Evolutionary conservation across 148 eudicot genomes (phyloP).

Genomic region (Vaccinium corymbosum): DNA sequence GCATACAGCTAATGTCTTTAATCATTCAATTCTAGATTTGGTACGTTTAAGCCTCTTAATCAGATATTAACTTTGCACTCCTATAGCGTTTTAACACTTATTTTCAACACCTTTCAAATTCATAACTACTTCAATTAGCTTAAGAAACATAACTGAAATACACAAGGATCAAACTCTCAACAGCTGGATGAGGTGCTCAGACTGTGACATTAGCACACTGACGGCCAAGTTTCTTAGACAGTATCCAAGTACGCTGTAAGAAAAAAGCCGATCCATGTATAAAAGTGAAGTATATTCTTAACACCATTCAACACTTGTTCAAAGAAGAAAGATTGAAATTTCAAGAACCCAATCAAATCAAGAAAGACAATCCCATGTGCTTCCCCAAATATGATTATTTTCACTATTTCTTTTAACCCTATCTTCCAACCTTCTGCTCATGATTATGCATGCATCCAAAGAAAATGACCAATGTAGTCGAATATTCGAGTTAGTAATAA

Average conservation of each 20-base stretch:
- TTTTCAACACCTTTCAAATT: not conserved
- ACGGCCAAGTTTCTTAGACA: not conserved
- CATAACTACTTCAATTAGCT: not conserved
- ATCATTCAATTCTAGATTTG: no score
- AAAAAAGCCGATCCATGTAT: not conserved
- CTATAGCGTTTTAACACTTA: not conserved
- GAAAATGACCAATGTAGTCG: not conserved
- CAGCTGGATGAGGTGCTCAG: not conserved
- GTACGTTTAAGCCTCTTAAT: no score
- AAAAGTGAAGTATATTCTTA: not conserved
- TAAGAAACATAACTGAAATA: not conserved
- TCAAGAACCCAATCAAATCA: no score
- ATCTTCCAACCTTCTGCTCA: not conserved
- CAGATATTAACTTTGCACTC: no score
- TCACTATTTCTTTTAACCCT: not conserved
- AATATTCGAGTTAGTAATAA: not conserved
- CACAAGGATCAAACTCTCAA: not conserved
- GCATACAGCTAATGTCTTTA: no score
- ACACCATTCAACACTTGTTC: not conserved
- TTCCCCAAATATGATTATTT: no score
- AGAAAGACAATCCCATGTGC: no score
- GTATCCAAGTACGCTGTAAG: not conserved
- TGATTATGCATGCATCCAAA: not conserved
- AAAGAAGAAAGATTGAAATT: not conserved
- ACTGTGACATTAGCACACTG: not conserved